Base-by-base conservation (phyloP, 1,284 basidiomycete species). In the Irpex rosettiformis region DNA sequence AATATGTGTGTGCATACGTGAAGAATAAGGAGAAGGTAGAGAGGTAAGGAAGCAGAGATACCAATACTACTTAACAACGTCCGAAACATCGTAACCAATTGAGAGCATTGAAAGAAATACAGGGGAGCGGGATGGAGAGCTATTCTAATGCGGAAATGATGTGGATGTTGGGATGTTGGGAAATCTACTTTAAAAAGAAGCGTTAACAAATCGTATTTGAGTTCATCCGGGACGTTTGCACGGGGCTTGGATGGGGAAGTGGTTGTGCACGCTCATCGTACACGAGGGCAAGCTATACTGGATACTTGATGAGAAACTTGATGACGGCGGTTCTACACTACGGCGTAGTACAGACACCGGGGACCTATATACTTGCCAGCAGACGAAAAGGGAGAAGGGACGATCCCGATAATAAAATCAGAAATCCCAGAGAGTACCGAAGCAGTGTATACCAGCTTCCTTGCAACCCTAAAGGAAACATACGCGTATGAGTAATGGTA, bases 351-450 rank as follows among this genome's bases (percentile, higher is more conserved):
- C 18, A 51, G 27, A 6, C 48, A 51, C 48, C 48, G 25, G 10
- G 24, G 27, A n/a, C 48, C 48, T 16, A 37, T 11, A 33, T 2
- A 37, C 33, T n/a, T n/a, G n/a, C n/a, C 11, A 37, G 7, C 11
- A 51, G 27, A 28, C 48, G 16, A 11, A 16, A 51, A 10, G 1
- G 24, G 22, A 21, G 27, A 51, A 27, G 24, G 27, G 27, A 28
- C 48, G 27, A 51, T 51, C 27, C 27, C 24, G 25, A 13, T 16
- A 28, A 11, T 51, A 28, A 24, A n/a, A 27, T 61, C 57, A 65
- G 74, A 88, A 88, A 69, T 88, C 85, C 86, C 86, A 88, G 47
- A 88, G 75, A 21, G 86, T 87, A 56, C 85, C 88, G 65, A 89
- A 88, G 55, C 82, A 81, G 49, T 85, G 86, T 67, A 89, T 88